Base-by-base conservation (phyloP, 768 basidiomycete genomes). In the Sporobolomyces pararoseus region DNA sequence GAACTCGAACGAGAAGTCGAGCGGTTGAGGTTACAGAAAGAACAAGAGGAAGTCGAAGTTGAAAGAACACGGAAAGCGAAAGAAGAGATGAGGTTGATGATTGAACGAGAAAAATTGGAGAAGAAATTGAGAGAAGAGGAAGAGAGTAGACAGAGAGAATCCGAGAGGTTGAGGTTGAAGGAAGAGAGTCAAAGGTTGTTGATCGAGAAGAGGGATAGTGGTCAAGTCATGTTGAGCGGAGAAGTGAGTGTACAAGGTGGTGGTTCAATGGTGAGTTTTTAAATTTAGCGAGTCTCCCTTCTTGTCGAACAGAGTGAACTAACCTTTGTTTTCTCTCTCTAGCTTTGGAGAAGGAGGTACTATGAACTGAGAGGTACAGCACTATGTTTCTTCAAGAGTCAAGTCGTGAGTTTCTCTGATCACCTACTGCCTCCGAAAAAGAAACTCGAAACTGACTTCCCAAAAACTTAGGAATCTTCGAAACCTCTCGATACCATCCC, bases 321-420 rank as follows among this genome's bases (percentile, higher is more conserved):
- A n/a, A n/a, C n/a, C n/a, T n/a, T n/a, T n/a, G n/a, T n/a, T n/a
- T n/a, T n/a, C n/a, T n/a, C n/a, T n/a, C n/a, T n/a, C n/a, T n/a
- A 70, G 72, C 44, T 65, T 49, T 73, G 72, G 72, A 44, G 57
- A 16, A 53, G 72, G 7, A 63, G 72, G 12, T 65, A 57, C 23
- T 73, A 60, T 49, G 53, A 64, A 31, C 54, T 68, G 3, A 27
- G 31, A 1, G 21, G 13, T 4, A 16, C n/a, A 2, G n/a, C 35
- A 1, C 21, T 65, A n/a, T 31, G 44, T 21, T 54, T 73, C 9
- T 66, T 7, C 59, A 73, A 73, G 67, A 50, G 35, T 59, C 62
- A 64, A n/a, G 7, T 14, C 17, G 71, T 72, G 9, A 46, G 63
- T 53, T 21, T 23, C 39, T 10, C 39, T 42, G 39, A 42, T 42